Evolutionary conservation across 2,329 filamentous ascomycete species (phyloP).

Genomic region (Diaporthe capsici): DNA sequence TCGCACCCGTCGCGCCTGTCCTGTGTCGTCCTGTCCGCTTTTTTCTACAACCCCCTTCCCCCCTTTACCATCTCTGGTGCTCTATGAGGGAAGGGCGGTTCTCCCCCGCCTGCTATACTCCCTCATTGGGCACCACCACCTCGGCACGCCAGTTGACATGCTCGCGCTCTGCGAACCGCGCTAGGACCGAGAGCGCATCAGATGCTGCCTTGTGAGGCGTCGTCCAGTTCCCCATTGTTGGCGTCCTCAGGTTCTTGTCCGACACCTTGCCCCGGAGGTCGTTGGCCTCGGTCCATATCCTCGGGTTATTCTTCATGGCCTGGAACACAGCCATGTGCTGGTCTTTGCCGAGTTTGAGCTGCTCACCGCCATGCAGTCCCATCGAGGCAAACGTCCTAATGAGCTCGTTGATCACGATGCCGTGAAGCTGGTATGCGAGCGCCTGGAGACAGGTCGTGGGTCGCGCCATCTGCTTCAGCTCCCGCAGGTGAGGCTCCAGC

Average conservation of each 20-base stretch:
- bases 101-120: neutral
- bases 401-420: conserved; percentile 61
- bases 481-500: conserved; percentile 60
- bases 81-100: neutral
- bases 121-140: conserved; percentile 45
- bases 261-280: conserved; percentile 48
- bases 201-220: conserved; percentile 60
- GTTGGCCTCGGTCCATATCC: conserved; percentile 51
- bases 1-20: neutral
- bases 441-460: conserved; percentile 53
- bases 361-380: conserved; percentile 42
- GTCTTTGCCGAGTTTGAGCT: conserved; percentile 40
- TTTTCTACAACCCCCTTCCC: neutral
- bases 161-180: conserved; percentile 60
- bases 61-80: neutral
- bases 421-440: conserved; percentile 60
- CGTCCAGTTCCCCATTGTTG: conserved; percentile 58
- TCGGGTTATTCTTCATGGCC: conserved; percentile 45
- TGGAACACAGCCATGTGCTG: conserved; percentile 49
- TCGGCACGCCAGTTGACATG: conserved; percentile 62
- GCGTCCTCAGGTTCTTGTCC: conserved; percentile 47
- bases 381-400: conserved; percentile 54
- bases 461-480: conserved; percentile 57
- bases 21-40: neutral
- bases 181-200: conserved; percentile 56